Evolutionary conservation across 192 early-diverging fungal genomes (phyloP), one percentile per base, ranked within the genome.

Genomic region (Rhizoclosmatium globosum): DNA sequence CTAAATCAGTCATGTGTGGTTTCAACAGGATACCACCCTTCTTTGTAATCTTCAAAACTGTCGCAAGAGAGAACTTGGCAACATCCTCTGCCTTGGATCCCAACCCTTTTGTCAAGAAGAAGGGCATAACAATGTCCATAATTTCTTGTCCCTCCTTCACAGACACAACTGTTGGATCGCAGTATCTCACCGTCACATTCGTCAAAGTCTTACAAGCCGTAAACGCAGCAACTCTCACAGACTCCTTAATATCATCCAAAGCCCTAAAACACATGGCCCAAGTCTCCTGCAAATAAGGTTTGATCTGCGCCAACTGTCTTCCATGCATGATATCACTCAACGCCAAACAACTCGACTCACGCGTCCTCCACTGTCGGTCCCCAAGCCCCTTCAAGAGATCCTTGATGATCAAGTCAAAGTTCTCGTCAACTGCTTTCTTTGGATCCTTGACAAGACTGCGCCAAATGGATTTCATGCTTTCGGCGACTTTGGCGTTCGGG

Each of bases 201-300:
- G 92, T 94, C 68, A 98, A 78, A 0, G 91, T 87, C 66, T 93
- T 92, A 83, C 94, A 96, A 4, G 93, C 89, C 66, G 88, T 86
- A 44, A 96, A 93, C 4, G 92, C 96, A 0, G 96, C 92, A 47
- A 90, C 81, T 3, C 96, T 88, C 7, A 98, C 97, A 47, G 92
- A 94, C 71, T 94, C 95, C 79, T 97, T 97, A 81, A 98, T 95
- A 74, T 98, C 97, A 79, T 98, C 97, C 41, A 98, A 79, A 38
- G 91, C 91, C 42, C 96, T 81, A 86, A 98, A 98, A 15, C 89
- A 91, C 94, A 97, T 96, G 23, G 83, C 88, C 97, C 97, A 98
- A 39, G 95, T 85, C 7, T 86, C 86, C 72, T 95, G 91, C 46
- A 98, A 71, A 57, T 94, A 93, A 0, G 91, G 90, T 74, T 94